Evolutionary conservation across 1,139 yeast species (phyloP), one percentile per base, ranked within the genome.

Genomic region (Blastobotrys niveus): DNA sequence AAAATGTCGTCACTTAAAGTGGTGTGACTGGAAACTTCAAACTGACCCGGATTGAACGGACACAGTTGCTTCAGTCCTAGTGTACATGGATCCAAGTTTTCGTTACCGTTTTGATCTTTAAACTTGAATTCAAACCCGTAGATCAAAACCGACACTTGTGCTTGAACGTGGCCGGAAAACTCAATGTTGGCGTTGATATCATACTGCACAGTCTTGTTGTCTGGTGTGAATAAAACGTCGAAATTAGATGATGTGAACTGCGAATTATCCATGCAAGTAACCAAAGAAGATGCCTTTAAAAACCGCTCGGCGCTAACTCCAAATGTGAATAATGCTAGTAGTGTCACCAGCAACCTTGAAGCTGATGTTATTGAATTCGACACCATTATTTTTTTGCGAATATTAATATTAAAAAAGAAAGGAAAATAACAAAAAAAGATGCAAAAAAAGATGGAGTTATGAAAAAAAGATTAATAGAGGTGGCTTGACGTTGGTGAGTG

Each of bases 211-310:
- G 84, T 72, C 18, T 67, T 65, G 64, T 82, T 83, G 27, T 65
- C 70, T 8, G 95, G 95, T 57, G 71, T 81, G 63, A 75, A 87
- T 36, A 68, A 68, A 47, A 89, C 93, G 56, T 84, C 82, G 59
- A 93, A 87, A 55, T 72, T 77, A 20, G 89, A 77, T 4, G 96
- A 89, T 2, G 95, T 80, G 55, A 91, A 76, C 58, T 79, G 81
- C 18, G 96, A 89, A 63, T 85, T 73, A 47, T 80, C 84, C 96
- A 87, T 87, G 71, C 99, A 91, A 40, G 99, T 88, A 54, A 89
- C 74, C 54, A 93, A 73, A 8, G 97, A 62, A 15, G 65, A 54
- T 14, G 73, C 68, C 45, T 48, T 50, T 19, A 65, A 54, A 41
- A 57, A 46, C 18, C 48, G 47, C 14, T 32, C 37, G 14, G 43